These are phyloP conservation scores for Epichloe gansuensis DNA, from an alignment of 2,329 filamentous ascomycete genomes.

Conservation along the genomic window DNA sequence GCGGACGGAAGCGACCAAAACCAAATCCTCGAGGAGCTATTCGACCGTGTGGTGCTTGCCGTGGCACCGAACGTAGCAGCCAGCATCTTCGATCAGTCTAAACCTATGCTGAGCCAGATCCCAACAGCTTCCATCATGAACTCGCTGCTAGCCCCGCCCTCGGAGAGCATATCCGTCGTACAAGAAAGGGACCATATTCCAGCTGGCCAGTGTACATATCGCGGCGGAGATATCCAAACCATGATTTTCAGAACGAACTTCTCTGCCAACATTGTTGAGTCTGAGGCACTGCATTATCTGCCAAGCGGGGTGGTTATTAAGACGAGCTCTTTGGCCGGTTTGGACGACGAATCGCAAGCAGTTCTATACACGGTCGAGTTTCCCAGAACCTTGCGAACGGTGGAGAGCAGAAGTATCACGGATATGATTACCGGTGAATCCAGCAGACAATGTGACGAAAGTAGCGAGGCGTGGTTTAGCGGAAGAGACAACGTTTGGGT, in stretches of 20 bases:
- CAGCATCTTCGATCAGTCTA: conserved; percentile 32
- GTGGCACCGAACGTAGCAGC: conserved; percentile 42
- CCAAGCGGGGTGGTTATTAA: conserved; percentile 39
- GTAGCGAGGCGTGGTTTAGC: conserved; percentile 32
- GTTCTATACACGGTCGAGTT: conserved; percentile 35
- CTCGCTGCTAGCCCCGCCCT: conserved; percentile 24
- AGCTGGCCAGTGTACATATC: conserved; percentile 16
- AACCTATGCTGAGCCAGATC: conserved; percentile 25
- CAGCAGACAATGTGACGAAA: no score
- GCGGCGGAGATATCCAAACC: conserved; percentile 17
- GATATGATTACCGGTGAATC: conserved; percentile 22
- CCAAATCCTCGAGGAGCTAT: conserved; percentile 20
- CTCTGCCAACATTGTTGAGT: conserved; percentile 18
- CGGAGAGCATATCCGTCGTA: conserved; percentile 4
- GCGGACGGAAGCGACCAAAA: conserved; percentile 5
- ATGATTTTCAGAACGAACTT: conserved; percentile 25
- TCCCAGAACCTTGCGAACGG: conserved; percentile 38
- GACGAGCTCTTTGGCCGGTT: conserved; percentile 31
- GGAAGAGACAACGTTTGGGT: conserved; percentile 43
- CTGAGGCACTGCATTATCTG: conserved; percentile 41
- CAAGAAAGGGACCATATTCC: conserved; percentile 1
- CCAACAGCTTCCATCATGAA: conserved; percentile 37
- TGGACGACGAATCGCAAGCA: conserved; percentile 22
- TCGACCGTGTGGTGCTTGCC: conserved; percentile 41
- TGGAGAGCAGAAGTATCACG: conserved; percentile 33